A percentile compares a stretch with the other conserved stretches of the same genome.
These are phyloP conservation scores for Dendrocalamus sinicus DNA, from an alignment of 176 grass and related monocot species.

Conservation along the genomic window DNA sequence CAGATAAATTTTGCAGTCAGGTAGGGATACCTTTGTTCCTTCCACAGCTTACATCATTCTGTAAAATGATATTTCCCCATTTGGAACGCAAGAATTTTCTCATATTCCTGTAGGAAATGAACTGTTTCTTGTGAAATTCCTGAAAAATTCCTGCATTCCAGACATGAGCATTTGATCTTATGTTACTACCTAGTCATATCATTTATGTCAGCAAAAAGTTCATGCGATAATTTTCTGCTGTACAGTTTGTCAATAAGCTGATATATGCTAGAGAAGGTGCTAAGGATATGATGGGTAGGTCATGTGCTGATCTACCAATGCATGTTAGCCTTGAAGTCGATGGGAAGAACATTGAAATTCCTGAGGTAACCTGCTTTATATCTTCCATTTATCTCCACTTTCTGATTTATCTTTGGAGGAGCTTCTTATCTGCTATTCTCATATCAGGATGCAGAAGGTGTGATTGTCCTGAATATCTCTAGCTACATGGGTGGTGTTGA, in stretches of 20 bases:
- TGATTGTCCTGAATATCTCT: constrained; percentile 88
- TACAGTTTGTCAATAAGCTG: constrained; percentile 94
- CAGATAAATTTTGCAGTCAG: constrained; percentile 89
- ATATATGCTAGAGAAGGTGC: constrained; percentile 98
- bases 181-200: not conserved
- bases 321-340: constrained; percentile 90
- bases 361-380: constrained; percentile 63
- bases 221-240: constrained; percentile 17
- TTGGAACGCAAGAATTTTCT: not conserved
- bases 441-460: constrained; percentile 91
- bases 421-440: constrained; percentile 44
- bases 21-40: constrained; percentile 41
- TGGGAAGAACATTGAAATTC: constrained; percentile 79
- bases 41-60: constrained; percentile 2
- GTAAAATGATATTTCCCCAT: not conserved
- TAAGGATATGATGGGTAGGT: constrained; percentile 91
- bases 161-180: constrained; percentile 20
- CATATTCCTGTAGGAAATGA: not conserved
- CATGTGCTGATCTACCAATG: constrained; percentile 94
- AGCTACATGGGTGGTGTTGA: constrained; percentile 99
- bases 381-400: constrained; percentile 16
- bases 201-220: not conserved
- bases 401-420: constrained; percentile 1
- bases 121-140: constrained; percentile 10
- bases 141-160: not conserved